Conservation (phyloP, 75 land plant species). For the Gnetum montanum region DNA sequence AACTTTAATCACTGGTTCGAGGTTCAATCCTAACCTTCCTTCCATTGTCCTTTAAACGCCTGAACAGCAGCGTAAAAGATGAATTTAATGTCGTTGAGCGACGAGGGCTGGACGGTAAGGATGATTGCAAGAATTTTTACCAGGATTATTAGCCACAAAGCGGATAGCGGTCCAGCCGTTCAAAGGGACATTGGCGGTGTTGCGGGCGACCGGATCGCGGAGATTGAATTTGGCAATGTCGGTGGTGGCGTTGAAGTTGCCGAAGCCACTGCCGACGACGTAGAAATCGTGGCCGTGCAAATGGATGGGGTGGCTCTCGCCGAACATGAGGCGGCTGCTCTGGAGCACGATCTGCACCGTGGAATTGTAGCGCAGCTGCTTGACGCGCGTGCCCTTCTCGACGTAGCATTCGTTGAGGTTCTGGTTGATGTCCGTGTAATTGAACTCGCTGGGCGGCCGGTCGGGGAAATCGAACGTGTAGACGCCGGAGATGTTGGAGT, state of each 20-base stretch:
- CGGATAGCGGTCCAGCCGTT: conserved; percentile 34
- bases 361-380: conserved; percentile 4
- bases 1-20: too few species aligned
- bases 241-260: conserved; percentile 19
- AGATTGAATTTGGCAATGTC: conserved; percentile 24
- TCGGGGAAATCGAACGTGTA: conserved; percentile 7
- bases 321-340: conserved; percentile 5
- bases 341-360: conserved; percentile 25
- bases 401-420: background rate
- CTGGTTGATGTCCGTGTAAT: background rate
- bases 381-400: conserved; percentile 5
- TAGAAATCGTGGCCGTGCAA: conserved; percentile 33
- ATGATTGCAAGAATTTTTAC: too few species aligned
- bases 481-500: conserved; percentile 6
- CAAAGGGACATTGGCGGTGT: conserved; percentile 19
- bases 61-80: too few species aligned
- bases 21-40: too few species aligned
- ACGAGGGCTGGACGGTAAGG: too few species aligned
- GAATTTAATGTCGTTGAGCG: too few species aligned
- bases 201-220: conserved; percentile 17
- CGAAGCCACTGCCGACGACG: conserved; percentile 23
- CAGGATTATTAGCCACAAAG: conserved; percentile 34
- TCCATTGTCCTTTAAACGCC: too few species aligned
- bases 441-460: background rate
- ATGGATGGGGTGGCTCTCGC: conserved; percentile 34